Evolutionary conservation across 2,329 filamentous ascomycete species (phyloP).

Genomic region (Ceratocystis smalleyi): DNA sequence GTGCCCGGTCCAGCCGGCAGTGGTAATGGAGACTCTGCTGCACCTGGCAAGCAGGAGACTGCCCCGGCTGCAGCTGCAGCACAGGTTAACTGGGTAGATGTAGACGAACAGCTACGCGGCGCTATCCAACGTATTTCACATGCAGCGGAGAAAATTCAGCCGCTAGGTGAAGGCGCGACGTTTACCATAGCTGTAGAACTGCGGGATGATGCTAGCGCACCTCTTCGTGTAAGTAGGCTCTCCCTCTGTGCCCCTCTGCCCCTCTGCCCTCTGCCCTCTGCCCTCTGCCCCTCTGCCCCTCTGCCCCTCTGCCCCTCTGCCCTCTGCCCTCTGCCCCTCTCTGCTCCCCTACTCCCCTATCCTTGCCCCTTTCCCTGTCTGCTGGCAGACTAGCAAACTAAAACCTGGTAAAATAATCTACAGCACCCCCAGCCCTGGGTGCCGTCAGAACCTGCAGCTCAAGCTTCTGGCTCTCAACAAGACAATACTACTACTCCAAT

Average conservation of each 20-base stretch:
- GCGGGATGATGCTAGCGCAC: constrained; percentile 41
- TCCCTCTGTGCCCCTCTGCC: background rate
- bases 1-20: constrained; percentile 16
- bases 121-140: constrained; percentile 48
- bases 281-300: too few relatives aligned
- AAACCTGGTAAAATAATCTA: background rate
- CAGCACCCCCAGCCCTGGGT: constrained; percentile 48
- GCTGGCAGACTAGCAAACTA: background rate
- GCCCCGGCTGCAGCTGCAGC: constrained; percentile 16
- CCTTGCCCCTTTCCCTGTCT: too few relatives aligned
- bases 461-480: constrained; percentile 19
- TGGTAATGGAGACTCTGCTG: background rate
- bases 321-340: background rate
- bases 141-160: constrained; percentile 39
- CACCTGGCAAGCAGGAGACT: constrained; percentile 16
- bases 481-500: constrained; percentile 25
- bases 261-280: too few relatives aligned
- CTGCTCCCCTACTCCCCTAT: background rate
- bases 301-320: too few relatives aligned
- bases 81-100: constrained; percentile 38
- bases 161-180: constrained; percentile 49
- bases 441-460: constrained; percentile 35
- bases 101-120: constrained; percentile 58
- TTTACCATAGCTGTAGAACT: constrained; percentile 66
- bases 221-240: constrained; percentile 37